A percentile compares a stretch with the other conserved stretches of the same genome.
phyloP scores from a whole-genome alignment of 176 grass and related monocot genomes.

The Zea mays region DNA sequence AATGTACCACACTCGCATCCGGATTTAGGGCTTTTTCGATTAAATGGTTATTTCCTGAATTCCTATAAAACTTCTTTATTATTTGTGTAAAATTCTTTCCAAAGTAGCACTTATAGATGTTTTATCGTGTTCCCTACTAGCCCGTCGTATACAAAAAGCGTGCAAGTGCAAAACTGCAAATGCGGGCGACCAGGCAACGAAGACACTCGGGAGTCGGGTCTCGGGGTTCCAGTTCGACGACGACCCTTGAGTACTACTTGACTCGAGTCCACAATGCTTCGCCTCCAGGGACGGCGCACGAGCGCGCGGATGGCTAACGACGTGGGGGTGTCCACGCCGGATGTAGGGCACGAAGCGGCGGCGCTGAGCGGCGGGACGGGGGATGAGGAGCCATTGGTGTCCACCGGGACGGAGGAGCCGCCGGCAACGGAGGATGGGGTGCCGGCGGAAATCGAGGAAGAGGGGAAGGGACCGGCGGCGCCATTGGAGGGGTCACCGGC shows the following conservation, averaged over 20 bases:
- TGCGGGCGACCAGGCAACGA: too few species aligned
- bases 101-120: too few species aligned
- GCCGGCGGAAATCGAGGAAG: background rate
- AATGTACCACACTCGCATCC: too few species aligned
- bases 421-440: background rate
- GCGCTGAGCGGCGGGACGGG: background rate
- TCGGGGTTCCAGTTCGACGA: background rate
- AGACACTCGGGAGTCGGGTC: too few species aligned
- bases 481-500: background rate
- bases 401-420: background rate
- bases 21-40: too few species aligned
- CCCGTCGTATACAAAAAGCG: too few species aligned
- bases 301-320: background rate
- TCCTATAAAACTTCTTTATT: too few species aligned
- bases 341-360: background rate
- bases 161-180: too few species aligned
- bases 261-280: slow-evolving; percentile 12
- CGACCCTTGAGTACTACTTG: background rate
- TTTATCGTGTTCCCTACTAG: too few species aligned
- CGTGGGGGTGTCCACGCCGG: background rate
- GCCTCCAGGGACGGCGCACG: background rate
- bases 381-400: background rate
- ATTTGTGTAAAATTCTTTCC: too few species aligned
- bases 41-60: too few species aligned
- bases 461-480: background rate